Evolutionary conservation across 129 eudicot genomes (phyloP), one percentile per base, ranked within the genome.

Genomic region (Lonicera japonica): DNA sequence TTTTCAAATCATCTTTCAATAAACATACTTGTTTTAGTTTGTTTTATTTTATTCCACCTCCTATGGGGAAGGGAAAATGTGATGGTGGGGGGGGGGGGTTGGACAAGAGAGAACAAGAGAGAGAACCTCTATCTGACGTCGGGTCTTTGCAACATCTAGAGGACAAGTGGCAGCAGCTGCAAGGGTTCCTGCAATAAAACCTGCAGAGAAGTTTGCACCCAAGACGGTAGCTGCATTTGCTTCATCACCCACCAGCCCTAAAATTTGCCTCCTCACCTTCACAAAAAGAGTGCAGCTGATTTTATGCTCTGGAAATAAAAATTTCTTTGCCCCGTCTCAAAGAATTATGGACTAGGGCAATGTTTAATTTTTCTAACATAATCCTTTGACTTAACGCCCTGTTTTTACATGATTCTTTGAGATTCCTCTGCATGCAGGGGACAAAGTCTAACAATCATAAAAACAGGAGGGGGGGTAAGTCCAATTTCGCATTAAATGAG

Each of bases 131-230:
- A 91, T 91, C 65, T 91, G 98, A 54, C 88, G 81, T 3, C 97
- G 78, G 38, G 98, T 91, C 73, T 89, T 91, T 18, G 90, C 98
- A 63, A 87, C 98, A 50, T 91, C 98, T 25, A 91, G 74, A 59
- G 98, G 98, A 73, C 96, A 87, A 14, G 97, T 91, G 5, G 83
- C 63, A 25, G 83, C 84, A 51, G 86, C 95, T 21, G 97, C 96
- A 70, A 91, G 80, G 79, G 73, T 70, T 60, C 98, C 98, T 50
- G 98, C 98, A 51, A 82, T 81, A 73, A 87, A 80, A 54, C 95
- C 98, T 34, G 88, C 95, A 67, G 70, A n/a, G 50, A 91, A 91
- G 75, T 91, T 91, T 75, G 90, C 88, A n/a, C 86, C 90, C 39
- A 87, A 58, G 62, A 87, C 67, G n/a, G 21, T 58, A 24, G 72